Conservation (phyloP, 1,284 basidiomycete genomes). For the Cystobasidium pallidum region DNA sequence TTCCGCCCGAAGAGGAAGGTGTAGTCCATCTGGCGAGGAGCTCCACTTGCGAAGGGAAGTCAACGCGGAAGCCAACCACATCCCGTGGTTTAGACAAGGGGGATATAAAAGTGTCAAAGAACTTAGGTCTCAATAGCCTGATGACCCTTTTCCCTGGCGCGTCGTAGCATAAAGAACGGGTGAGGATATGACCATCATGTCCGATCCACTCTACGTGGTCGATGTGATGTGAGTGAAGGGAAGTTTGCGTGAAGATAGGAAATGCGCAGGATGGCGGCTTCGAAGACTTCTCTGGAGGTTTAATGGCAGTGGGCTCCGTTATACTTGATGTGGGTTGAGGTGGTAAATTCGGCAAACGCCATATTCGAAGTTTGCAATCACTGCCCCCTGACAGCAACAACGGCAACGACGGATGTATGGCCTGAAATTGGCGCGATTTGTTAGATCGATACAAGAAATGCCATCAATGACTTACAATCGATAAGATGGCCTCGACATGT, state of each 20-base stretch:
- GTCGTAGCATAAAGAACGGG: slow-evolving; percentile 32
- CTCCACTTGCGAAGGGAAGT: slow-evolving; percentile 15
- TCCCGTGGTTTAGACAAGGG: not conserved
- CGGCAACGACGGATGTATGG: slow-evolving; percentile 33
- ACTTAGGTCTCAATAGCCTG: slow-evolving; percentile 27
- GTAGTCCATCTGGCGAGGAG: slow-evolving; percentile 33
- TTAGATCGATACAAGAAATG: not conserved
- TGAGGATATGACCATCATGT: slow-evolving; percentile 15
- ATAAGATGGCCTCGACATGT: slow-evolving; percentile 38
- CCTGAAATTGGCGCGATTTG: not conserved
- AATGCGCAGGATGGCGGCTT: slow-evolving; percentile 29
- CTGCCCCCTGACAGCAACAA: slow-evolving; percentile 24
- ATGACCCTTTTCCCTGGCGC: slow-evolving; percentile 34
- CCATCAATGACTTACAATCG: slow-evolving; percentile 16
- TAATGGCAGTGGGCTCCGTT: slow-evolving; percentile 1
- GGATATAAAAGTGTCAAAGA: slow-evolving; percentile 30
- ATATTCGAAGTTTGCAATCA: slow-evolving; percentile 43
- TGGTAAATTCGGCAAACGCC: slow-evolving; percentile 35
- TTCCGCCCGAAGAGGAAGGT: slow-evolving; percentile 21
- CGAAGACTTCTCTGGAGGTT: slow-evolving; percentile 15
- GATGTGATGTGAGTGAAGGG: slow-evolving; percentile 43
- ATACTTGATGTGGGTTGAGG: slow-evolving; percentile 11
- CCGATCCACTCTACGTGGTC: slow-evolving; percentile 42
- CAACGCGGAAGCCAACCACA: slow-evolving; percentile 16
- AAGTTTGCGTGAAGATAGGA: slow-evolving; percentile 29